Conservation (phyloP, 73 alveolate species). For the Tetrahymena elliotti region DNA sequence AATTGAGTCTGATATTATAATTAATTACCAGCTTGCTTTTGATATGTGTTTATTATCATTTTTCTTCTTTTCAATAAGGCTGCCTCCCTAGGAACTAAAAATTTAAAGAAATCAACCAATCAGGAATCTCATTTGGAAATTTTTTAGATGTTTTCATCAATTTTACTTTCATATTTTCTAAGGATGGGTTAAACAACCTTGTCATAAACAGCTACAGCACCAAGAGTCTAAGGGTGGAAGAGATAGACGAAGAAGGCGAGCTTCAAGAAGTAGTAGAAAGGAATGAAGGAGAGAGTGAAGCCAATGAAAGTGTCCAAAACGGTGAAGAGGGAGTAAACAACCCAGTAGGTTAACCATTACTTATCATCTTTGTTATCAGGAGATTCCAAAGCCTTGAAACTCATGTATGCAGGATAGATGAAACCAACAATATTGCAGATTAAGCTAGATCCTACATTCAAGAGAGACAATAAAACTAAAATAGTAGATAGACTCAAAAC, state of each 20-base stretch:
- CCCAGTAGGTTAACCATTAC: conserved; percentile 93
- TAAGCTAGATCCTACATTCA: conserved; percentile 37
- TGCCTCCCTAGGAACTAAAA: not conserved
- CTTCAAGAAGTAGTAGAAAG: conserved; percentile 79
- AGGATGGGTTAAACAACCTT: conserved; percentile 45
- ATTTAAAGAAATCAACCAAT: not conserved
- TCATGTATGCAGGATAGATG: conserved; percentile 73
- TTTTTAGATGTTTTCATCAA: conserved; percentile 48
- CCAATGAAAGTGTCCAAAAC: conserved; percentile 66
- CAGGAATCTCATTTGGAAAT: not conserved
- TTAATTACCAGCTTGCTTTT: not conserved
- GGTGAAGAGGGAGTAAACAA: conserved; percentile 65
- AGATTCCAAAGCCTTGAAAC: conserved; percentile 68
- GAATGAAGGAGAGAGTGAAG: conserved; percentile 64
- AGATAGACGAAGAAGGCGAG: conserved; percentile 77
- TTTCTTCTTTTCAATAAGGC: not conserved
- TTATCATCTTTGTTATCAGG: conserved; percentile 71
- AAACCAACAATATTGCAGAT: conserved; percentile 66
- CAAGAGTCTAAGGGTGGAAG: conserved; percentile 80
- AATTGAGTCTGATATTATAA: not conserved
- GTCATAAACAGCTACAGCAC: conserved; percentile 71
- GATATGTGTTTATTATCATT: not conserved
- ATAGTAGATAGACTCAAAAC: not conserved
- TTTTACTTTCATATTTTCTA: conserved; percentile 46
- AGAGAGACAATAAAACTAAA: conserved; percentile 5